These are phyloP conservation scores for Eremothecium cymbalariae DNA, from an alignment of 1,139 yeast genomes.

Conservation along the genomic window DNA sequence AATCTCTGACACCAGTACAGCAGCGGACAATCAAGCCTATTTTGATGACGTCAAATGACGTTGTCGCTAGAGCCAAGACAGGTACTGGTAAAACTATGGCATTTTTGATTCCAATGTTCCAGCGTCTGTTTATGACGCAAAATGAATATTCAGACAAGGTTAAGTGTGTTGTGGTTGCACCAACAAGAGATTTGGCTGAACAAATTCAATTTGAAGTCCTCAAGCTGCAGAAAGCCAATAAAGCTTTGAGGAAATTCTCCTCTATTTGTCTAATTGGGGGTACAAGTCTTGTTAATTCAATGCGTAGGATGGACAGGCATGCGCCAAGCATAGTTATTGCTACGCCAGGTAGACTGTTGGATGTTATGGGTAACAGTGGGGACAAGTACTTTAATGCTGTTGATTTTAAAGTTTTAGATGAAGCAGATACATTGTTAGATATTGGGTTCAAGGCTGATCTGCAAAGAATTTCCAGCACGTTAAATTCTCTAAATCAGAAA, in stretches of 20 bases:
- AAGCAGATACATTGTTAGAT: conserved; percentile 77
- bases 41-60: conserved; percentile 47
- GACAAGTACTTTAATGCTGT: conserved; percentile 46
- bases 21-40: conserved; percentile 63
- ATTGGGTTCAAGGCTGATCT: conserved; percentile 66
- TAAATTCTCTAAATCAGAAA: conserved; percentile 37
- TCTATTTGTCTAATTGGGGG: conserved; percentile 47
- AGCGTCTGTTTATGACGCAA: conserved; percentile 38
- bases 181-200: conserved; percentile 86
- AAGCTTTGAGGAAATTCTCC: conserved; percentile 31
- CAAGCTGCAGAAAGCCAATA: conserved; percentile 34
- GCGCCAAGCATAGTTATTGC: conserved; percentile 61
- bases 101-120: conserved; percentile 71
- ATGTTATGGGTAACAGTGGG: conserved; percentile 45
- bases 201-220: conserved; percentile 68
- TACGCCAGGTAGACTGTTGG: conserved; percentile 83
- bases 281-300: conserved; percentile 35
- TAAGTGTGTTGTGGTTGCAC: conserved; percentile 66
- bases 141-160: conserved; percentile 30
- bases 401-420: conserved; percentile 69
- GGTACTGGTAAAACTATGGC: conserved; percentile 96
- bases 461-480: conserved; percentile 43
- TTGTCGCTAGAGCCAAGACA: conserved; percentile 85
- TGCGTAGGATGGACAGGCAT: conserved; percentile 28
- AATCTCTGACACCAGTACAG: conserved; percentile 69